Base-by-base conservation (phyloP, 805 yeast species). In the Saccharomycopsis vini region DNA sequence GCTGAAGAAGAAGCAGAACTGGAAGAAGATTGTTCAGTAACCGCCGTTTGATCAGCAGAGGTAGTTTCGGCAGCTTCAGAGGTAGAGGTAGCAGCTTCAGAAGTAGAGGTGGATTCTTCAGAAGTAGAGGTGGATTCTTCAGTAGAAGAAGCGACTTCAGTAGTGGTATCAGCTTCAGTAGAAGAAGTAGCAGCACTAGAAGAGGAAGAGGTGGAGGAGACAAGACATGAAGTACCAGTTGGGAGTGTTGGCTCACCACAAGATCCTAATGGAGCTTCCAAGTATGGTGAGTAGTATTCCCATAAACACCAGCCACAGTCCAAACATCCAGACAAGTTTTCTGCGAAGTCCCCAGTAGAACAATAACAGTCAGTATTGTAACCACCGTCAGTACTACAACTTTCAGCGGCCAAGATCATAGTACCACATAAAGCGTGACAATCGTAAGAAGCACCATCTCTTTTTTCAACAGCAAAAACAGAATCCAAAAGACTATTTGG, bases 261-360 rank as follows among this genome's bases (percentile, higher is more conserved):
- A 22, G 49, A 57, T 18, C 49, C 55, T 37, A 61, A 45, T 6
- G 65, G 59, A 15, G 54, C 49, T 4, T 55, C 42, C 36, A 63
- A 54, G 52, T 50, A 61, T 2, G 50, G 40, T 21, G 57, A 58
- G 50, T 62, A 62, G 51, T 62, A 59, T 26, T 54, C 47, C 62
- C 62, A 63, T 42, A 63, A 49, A 44, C 66, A 62, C 67, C 66
- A 62, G 35, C 67, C 68, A 54, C 68, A 63, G 26, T 56, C 62
- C 45, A 62, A 54, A 55, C 68, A 63, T 4, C 50, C 50, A 19
- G 52, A 52, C 36, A 56, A 56, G 36, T 50, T 47, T 4, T 19
- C 30, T 40, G 45, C 42, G 51, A 56, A 58, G 21, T 54, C 43
- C 19, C 41, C 57, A 10, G 38, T 41, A 16, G 44, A 47, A 51